Percentiles rank a stretch among this genome's conserved stretches.
Evolutionary conservation across 768 basidiomycete genomes (phyloP).

Genomic region (Pilatotrama ljubarskyi): DNA sequence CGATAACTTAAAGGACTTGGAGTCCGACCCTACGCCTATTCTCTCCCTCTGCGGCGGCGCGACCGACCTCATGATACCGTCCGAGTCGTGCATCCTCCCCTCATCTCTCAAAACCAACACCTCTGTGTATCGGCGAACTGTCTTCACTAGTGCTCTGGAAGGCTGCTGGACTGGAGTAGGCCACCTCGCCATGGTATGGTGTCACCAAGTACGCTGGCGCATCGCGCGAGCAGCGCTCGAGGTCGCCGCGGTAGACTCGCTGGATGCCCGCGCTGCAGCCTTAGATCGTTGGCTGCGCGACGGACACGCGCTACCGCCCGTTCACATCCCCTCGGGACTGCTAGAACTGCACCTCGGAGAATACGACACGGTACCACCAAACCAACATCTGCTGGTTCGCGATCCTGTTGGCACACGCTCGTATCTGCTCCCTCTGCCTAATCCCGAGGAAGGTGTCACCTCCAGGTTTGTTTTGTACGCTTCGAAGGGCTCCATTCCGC

Average conservation of each 20-base stretch:
- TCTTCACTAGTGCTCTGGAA: slow-evolving; percentile 86
- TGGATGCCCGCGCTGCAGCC: slow-evolving; percentile 35
- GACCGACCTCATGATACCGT: slow-evolving; percentile 88
- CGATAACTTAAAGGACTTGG: slow-evolving; percentile 42
- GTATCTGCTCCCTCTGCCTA: slow-evolving; percentile 38
- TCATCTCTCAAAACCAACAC: slow-evolving; percentile 5
- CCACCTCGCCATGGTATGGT: slow-evolving; percentile 98
- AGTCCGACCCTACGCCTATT: slow-evolving; percentile 56
- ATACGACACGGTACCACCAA: background rate
- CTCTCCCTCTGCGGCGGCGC: slow-evolving; percentile 90
- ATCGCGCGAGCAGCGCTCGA: slow-evolving; percentile 81
- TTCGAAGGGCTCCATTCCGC: slow-evolving; percentile 55
- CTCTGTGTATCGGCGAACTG: slow-evolving; percentile 50
- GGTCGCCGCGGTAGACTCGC: slow-evolving; percentile 40
- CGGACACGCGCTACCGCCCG: slow-evolving; percentile 48
- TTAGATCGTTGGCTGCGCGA: slow-evolving; percentile 73
- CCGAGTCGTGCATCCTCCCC: slow-evolving; percentile 79
- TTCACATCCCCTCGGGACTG: background rate
- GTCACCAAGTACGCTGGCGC: slow-evolving; percentile 92
- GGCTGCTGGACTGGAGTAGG: slow-evolving; percentile 96
- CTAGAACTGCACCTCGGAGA: slow-evolving; percentile 6
- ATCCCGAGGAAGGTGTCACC: slow-evolving; percentile 1
- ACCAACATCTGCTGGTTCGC: slow-evolving; percentile 9
- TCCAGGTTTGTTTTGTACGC: slow-evolving; percentile 52
- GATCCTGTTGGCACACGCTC: slow-evolving; percentile 1